Percentiles rank a stretch among this genome's conserved stretches.
phyloP scores from a whole-genome alignment of 2,329 filamentous ascomycete species.

The Tolypocladium capitatum region DNA sequence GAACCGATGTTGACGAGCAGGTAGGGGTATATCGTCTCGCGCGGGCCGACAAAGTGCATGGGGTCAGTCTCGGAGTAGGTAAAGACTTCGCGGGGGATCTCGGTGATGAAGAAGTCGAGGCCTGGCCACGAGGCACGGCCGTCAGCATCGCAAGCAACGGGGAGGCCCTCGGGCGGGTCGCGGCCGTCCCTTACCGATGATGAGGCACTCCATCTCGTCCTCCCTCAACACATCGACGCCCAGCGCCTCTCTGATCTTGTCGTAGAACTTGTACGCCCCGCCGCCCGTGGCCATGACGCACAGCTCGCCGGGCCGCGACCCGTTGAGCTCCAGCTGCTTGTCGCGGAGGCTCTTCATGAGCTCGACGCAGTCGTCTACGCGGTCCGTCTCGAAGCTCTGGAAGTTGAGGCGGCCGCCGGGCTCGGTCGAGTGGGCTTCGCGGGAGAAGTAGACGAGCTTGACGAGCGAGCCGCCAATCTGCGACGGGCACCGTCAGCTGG shows the following conservation, averaged over 20 bases:
- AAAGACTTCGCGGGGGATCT: conserved; percentile 94
- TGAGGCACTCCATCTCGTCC: conserved; percentile 98
- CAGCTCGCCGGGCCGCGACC: conserved; percentile 55
- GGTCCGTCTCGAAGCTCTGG: conserved; percentile 88
- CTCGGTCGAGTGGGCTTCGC: conserved; percentile 65
- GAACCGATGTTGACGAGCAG: conserved; percentile 97
- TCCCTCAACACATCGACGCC: conserved; percentile 82
- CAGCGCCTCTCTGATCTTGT: conserved; percentile 70
- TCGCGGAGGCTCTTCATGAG: conserved; percentile 79
- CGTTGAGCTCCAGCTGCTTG: conserved; percentile 67
- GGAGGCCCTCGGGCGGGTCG: neutral
- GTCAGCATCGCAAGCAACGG: neutral
- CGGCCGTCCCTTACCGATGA: conserved; percentile 52
- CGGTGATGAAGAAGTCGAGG: conserved; percentile 96
- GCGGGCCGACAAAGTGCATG: conserved; percentile 73
- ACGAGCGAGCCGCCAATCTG: conserved; percentile 92
- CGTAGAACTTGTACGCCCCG: conserved; percentile 93
- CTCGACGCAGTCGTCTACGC: conserved; percentile 83
- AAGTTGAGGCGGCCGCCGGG: conserved; percentile 89
- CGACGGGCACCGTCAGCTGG: neutral
- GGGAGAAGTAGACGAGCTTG: conserved; percentile 94
- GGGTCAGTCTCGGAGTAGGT: conserved; percentile 86
- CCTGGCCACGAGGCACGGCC: conserved; percentile 33
- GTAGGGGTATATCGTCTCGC: conserved; percentile 83
- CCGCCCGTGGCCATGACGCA: conserved; percentile 94